Evolutionary conservation across 2,329 filamentous ascomycete species (phyloP).

Genomic region (Aspergillus ibericus): DNA sequence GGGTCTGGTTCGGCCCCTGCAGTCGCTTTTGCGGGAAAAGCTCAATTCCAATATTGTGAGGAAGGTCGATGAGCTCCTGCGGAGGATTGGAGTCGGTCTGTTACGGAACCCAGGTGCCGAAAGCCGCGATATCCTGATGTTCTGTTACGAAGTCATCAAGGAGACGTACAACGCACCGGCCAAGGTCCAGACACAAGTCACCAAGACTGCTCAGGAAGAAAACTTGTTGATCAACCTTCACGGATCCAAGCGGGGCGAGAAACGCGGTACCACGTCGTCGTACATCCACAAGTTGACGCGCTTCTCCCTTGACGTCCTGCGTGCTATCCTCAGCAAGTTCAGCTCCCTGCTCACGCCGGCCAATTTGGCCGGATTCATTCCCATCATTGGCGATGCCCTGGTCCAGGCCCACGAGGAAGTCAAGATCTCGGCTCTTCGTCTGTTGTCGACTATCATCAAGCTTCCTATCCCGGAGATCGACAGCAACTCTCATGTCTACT

Average conservation of each 20-base stretch:
- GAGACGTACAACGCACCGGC: slow-evolving; percentile 71
- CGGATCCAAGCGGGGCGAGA: slow-evolving; percentile 71
- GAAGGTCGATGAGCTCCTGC: slow-evolving; percentile 87
- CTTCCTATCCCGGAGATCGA: slow-evolving; percentile 73
- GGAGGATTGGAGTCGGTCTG: slow-evolving; percentile 78
- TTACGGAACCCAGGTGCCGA: slow-evolving; percentile 77
- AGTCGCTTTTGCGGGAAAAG: slow-evolving; percentile 76
- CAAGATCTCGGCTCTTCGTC: slow-evolving; percentile 79
- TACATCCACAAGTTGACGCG: slow-evolving; percentile 84
- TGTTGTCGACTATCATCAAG: slow-evolving; percentile 82
- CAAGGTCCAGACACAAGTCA: slow-evolving; percentile 33
- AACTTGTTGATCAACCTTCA: slow-evolving; percentile 78
- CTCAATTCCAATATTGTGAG: slow-evolving; percentile 78
- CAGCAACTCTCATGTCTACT: slow-evolving; percentile 72
- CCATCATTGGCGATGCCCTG: slow-evolving; percentile 83
- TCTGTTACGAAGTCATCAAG: slow-evolving; percentile 92
- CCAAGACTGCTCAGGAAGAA: slow-evolving; percentile 29
- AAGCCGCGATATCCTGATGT: slow-evolving; percentile 80
- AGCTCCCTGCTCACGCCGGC: slow-evolving; percentile 73
- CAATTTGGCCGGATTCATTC: slow-evolving; percentile 83
- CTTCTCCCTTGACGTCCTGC: slow-evolving; percentile 84
- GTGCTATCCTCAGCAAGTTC: slow-evolving; percentile 82
- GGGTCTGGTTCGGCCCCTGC: slow-evolving; percentile 74
- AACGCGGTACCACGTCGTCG: slow-evolving; percentile 70
- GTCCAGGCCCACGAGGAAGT: slow-evolving; percentile 87